Evolutionary conservation across 345 rosid species (phyloP).

Genomic region (Gynandropsis gynandra): DNA sequence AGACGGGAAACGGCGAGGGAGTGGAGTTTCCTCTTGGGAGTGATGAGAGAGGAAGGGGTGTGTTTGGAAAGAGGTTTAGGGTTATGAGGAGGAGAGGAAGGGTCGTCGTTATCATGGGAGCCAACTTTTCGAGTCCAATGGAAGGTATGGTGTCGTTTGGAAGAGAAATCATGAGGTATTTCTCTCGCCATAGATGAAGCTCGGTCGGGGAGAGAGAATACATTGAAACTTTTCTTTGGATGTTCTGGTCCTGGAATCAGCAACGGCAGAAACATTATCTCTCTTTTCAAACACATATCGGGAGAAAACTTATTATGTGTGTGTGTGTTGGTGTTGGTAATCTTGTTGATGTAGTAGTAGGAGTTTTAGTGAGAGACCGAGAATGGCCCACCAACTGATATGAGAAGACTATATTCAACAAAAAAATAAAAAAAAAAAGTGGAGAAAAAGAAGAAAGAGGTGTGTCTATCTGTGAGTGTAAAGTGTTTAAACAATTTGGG

Average conservation of each 20-base stretch:
- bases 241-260: no score
- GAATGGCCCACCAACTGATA: not conserved
- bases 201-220: not conserved
- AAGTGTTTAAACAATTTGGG: no score
- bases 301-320: no score
- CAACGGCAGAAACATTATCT: no score
- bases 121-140: conserved; percentile 80
- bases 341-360: conserved; percentile 17
- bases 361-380: conserved; percentile 22
- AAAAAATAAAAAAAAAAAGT: no score
- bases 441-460: no score
- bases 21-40: conserved; percentile 57
- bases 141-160: conserved; percentile 61
- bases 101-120: conserved; percentile 45
- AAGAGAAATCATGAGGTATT: conserved; percentile 45
- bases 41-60: conserved; percentile 17
- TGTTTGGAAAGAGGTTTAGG: conserved; percentile 23
- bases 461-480: no score
- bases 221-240: no score
- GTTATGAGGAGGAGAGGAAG: conserved; percentile 15
- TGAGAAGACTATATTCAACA: no score
- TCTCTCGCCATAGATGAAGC: conserved; percentile 37
- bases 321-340: conserved; percentile 17
- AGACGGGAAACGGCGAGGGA: conserved; percentile 75
- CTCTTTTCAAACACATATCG: no score